Base-by-base conservation (phyloP, 208 protist genomes). In the Tritrichomonas musculus region DNA sequence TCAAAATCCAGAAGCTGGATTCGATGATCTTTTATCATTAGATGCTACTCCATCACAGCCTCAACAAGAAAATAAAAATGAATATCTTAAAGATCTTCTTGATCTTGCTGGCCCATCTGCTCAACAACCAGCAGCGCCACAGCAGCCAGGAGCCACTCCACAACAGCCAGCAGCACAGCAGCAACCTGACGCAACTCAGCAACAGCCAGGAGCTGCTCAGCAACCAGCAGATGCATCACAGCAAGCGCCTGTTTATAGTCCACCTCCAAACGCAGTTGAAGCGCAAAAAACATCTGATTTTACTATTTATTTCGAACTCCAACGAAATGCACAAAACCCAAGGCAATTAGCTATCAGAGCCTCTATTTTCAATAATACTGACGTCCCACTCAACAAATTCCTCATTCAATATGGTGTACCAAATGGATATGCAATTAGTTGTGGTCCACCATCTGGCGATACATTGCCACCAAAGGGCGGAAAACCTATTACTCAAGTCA, bases 291-390 rank as follows among this genome's bases (percentile, higher is more conserved):
- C 47, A 11, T 49, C 41, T 14, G 77, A 88, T 88, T 57, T 53
- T 27, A 33, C 44, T 20, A 88, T 88, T 20, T 88, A 88, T 47
- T 88, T 88, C 77, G 77, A 88, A 47, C 0, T 88, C 47, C 77
- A 88, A 30, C 20, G n/a, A 8, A 88, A 88, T 60, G 17, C 41
- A 2, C 44, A 88, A 20, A 88, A 88, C 27, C 47, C 47, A 13
- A 53, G 41, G 27, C 77, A 88, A 47, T 20, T 88, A 22, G 77
- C 77, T 14, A 88, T 88, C 20, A 25, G 77, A 33, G 39, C 47
- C 20, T 39, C 77, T 14, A 33, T 44, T 20, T 88, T 57, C 47
- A 88, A 88, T 47, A 20, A 47, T 20, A 36, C n/a, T 3, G 47
- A 88, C 25, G 30, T 88, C 17, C 14, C 41, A 13, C 41, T 88